phyloP scores from a whole-genome alignment of 2,329 filamentous ascomycete genomes.

The Sporothrix euskadiensis region DNA sequence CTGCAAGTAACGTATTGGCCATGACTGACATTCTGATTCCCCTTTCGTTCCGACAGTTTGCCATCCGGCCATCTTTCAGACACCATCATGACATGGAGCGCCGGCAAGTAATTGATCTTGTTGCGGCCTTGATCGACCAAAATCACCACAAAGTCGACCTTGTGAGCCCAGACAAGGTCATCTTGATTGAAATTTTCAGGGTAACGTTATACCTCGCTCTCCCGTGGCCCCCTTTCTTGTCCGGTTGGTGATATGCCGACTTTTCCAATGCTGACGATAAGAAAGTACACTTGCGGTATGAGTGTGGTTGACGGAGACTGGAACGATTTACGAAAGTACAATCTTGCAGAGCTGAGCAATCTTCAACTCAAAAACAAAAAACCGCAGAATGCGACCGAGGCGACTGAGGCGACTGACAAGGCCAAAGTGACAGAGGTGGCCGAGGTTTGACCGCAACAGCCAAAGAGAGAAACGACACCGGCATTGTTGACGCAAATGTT shows the following conservation, averaged over 20 bases:
- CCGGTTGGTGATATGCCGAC: too few relatives aligned
- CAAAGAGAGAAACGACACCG: background rate
- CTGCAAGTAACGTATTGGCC: background rate
- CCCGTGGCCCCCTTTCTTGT: background rate
- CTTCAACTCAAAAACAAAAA: constrained; percentile 36
- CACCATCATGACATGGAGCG: constrained; percentile 70
- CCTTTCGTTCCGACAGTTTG: constrained; percentile 58
- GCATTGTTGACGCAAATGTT: background rate
- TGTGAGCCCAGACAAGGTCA: constrained; percentile 73
- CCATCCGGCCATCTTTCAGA: constrained; percentile 76
- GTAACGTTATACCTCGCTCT: constrained; percentile 47
- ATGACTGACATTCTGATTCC: background rate
- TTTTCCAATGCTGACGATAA: constrained; percentile 41
- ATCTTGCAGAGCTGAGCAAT: constrained; percentile 71
- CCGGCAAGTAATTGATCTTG: constrained; percentile 67
- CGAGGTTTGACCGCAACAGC: background rate
- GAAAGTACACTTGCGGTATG: constrained; percentile 63
- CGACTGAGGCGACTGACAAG: background rate
- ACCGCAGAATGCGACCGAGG: background rate
- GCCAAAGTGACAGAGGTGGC: background rate
- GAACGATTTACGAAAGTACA: constrained; percentile 73
- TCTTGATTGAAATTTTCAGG: constrained; percentile 79
- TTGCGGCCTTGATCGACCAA: constrained; percentile 63
- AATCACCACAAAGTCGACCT: constrained; percentile 73
- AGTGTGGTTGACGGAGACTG: constrained; percentile 75